These are phyloP conservation scores for Taphrina confusa DNA, from an alignment of 1,139 yeast genomes.

Conservation along the genomic window DNA sequence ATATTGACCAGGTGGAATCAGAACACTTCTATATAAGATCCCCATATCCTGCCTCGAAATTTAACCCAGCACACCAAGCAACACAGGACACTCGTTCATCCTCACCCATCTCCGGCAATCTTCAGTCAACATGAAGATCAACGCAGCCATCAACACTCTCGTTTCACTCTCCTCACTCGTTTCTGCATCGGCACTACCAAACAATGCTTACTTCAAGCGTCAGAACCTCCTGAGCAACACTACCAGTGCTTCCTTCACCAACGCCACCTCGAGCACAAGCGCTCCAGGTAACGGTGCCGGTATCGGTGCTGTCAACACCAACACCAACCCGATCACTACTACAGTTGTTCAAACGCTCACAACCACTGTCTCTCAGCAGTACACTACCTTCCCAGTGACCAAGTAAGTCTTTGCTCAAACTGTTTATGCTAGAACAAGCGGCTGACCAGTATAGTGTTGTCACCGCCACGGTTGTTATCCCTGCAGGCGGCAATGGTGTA, in stretches of 20 bases:
- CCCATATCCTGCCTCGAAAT: not conserved
- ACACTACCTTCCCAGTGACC: constrained; percentile 11
- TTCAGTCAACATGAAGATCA: constrained; percentile 26
- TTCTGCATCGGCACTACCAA: constrained; percentile 13
- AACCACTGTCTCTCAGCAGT: constrained; percentile 20
- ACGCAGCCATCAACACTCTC: constrained; percentile 29
- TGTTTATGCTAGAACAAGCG: too few species aligned
- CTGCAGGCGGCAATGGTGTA: constrained; percentile 22
- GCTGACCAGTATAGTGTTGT: too few species aligned
- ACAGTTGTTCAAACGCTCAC: constrained; percentile 24
- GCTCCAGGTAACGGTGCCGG: constrained; percentile 5
- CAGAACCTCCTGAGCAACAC: constrained; percentile 5
- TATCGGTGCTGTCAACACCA: not conserved
- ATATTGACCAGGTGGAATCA: too few species aligned
- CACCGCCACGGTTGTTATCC: constrained; percentile 28
- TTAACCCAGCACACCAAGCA: not conserved
- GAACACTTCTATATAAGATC: constrained; percentile 2
- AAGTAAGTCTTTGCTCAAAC: too few species aligned
- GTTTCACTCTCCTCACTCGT: constrained; percentile 27
- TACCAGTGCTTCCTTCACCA: not conserved
- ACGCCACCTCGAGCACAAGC: constrained; percentile 2
- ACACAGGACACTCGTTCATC: not conserved
- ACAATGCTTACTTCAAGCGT: not conserved
- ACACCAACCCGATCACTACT: constrained; percentile 2
- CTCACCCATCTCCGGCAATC: not conserved